Evolutionary conservation across 768 basidiomycete genomes (phyloP), one percentile per base, ranked within the genome.

Genomic region (Lentinula sp.): DNA sequence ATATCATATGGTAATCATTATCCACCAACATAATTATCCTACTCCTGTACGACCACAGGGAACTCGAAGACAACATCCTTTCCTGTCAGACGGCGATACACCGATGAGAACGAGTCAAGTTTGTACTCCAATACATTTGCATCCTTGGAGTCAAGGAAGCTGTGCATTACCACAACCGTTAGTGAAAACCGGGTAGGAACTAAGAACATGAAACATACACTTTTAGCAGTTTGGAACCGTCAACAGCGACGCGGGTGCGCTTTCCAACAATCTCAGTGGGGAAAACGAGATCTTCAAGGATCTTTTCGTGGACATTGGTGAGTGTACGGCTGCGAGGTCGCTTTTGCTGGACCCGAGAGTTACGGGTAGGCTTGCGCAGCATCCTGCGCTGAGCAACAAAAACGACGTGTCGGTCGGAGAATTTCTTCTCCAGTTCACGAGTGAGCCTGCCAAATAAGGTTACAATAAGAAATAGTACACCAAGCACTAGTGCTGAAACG

Each of bases 391-490:
- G 97, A 59, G 92, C 97, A 74, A 98, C 87, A 76, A 99, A 98
- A 62, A 99, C 93, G 74, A 99, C 94, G 79, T 98, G 95, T 74
- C 95, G 88, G 81, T 98, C 97, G 50, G 97, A 93, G 81, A 99
- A 98, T 80, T 99, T 99, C 87, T 99, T 99, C 87, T 99, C 97
- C 71, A 99, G 85, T 75, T 98, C 96, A 59, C 96, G 90, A 63
- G 96, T 98, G 73, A 98, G 90, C 76, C 96, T 98, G 71, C 23
- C 51, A 54, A 18, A 54, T 39, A 32, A n/a, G 13, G 12, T 20
- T 60, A 42, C 56, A 52, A 58, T 56, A 20, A 62, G 50, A 61
- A 23, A 36, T 6, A 50, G 48, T 49, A 18, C 12, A 59, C 36
- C 36, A 6, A 16, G 20, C 35, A 35, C 39, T 45, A 59, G n/a